Base-by-base conservation (phyloP, 2,329 filamentous ascomycete genomes). In the Talaromyces sp. region DNA sequence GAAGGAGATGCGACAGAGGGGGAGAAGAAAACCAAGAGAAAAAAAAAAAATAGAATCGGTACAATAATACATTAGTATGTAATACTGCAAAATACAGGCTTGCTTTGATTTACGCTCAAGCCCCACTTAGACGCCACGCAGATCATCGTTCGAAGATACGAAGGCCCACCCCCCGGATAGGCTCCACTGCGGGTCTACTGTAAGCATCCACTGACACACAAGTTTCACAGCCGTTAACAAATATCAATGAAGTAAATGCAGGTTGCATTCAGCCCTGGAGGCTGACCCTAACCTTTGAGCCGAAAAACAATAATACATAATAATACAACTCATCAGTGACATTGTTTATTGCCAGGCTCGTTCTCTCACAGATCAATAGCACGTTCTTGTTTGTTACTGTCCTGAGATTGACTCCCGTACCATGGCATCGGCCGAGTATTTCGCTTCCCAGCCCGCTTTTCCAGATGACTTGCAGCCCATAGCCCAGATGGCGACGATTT, bases 381-480 rank as follows among this genome's bases (percentile, higher is more conserved):
- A 49, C 17, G 13, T 13, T 49, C 24, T 49, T 49, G 14, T 49
- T 26, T 49, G 13, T 49, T 27, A 27, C 26, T 27, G 6, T 27
- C 26, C 26, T 27, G 10, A 49, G 19, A 21, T 26, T 10, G 9
- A 49, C 19, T 17, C 19, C 19, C 19, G 13, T 49, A 49, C 14
- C 14, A 59, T 56, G 43, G 53, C 53, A 10, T 59, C 53, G 11
- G 7, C n/a, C 17, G 35, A 55, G 27, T 26, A 46, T 9, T 59
- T 59, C 24, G 52, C 35, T 3, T 46, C 41, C 19, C 21, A 32
- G 14, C 21, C 58, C n/a, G 8, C 43, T n/a, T 56, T 59, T 21
- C 58, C 58, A 13, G 43, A 59, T 35, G 58, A 59, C 52, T 51
- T 59, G 21, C 27, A 55, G 27, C 58, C 58, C 41, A 27, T 55